Base-by-base conservation (phyloP, 768 basidiomycete species). In the Tephrocybe sp. region DNA sequence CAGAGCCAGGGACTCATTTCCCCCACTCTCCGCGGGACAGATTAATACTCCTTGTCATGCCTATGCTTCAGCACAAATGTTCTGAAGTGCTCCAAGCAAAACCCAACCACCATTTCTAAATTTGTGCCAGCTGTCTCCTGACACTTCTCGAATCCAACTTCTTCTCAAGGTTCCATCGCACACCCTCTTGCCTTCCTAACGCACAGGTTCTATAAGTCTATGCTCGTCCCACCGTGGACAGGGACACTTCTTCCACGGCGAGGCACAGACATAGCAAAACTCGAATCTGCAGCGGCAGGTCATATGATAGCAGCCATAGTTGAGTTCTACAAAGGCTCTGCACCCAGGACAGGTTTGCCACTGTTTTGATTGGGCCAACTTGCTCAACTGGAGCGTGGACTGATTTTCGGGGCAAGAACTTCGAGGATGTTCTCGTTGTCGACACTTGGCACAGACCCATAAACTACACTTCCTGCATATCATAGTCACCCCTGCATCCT, bases 271-370 rank as follows among this genome's bases (percentile, higher is more conserved):
- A 60, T 88, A 86, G 58, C 85, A 87, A 62, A 87, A 86, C 55
- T 87, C 61, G 0, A 72, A 67, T 7, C 70, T 63, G 59, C 83
- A 84, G 19, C 74, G 71, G 53, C 84, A 87, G 11, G 76, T 83
- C 68, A 87, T 85, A 45, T 87, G 85, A 61, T 77, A 82, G 53
- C 85, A 86, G 0, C 85, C 84, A 5, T 69, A 58, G n/a, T 66
- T 59, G 14, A 84, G 71, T 54, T 87, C 85, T 33, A 86, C 72
- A 43, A 86, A 70, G 14, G 72, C 66, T 5, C 70, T 58, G 58
- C 85, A 87, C 4, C 72, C 72, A 0, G 84, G 84, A 59, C 85
- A 87, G 0, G 80, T 84, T 56, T 85, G 80, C 84, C 82, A 86
- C 10, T 68, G 67, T 40, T 76, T 53, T 30, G 68, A 55, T 2